Percentiles rank a stretch among this genome's conserved stretches.
Conservation (phyloP, 441 rosid genomes). For the Theobroma grandiflorum region DNA sequence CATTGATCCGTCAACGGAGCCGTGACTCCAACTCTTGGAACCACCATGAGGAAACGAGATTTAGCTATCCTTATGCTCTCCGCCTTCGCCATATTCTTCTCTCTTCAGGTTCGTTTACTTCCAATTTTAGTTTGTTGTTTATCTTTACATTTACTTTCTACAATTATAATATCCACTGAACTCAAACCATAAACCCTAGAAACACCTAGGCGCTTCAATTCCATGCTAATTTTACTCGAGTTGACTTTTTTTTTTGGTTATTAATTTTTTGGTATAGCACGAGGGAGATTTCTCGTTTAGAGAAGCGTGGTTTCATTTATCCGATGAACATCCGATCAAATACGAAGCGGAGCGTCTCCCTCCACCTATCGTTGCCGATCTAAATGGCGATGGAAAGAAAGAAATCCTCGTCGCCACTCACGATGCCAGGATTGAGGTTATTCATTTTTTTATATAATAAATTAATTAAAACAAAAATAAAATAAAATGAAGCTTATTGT, state of each 20-base stretch:
- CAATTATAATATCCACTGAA: background rate
- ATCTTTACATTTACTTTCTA: background rate
- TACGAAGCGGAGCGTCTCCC: conserved; percentile 93
- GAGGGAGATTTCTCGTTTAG: conserved; percentile 97
- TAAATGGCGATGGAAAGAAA: conserved; percentile 92
- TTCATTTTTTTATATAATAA: background rate
- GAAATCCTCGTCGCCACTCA: conserved; percentile 90
- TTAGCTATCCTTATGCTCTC: conserved; percentile 96
- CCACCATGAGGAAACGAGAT: conserved; percentile 94
- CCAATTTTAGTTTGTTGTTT: background rate
- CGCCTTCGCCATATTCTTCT: conserved; percentile 96
- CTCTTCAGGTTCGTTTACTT: conserved; percentile 72
- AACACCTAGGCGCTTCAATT: background rate
- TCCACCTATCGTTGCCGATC: conserved; percentile 89
- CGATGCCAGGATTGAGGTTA: conserved; percentile 91
- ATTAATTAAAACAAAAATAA: background rate
- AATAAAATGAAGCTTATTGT: background rate
- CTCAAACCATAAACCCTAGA: conserved; percentile 16
- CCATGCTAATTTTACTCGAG: background rate
- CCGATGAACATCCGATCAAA: conserved; percentile 88
- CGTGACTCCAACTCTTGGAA: background rate
- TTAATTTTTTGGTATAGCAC: conserved; percentile 51
- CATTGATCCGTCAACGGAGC: conserved; percentile 16
- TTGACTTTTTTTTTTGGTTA: background rate
- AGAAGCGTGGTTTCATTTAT: conserved; percentile 94